Conservation (phyloP, 805 yeast species). For the Ogataea trehaloabstinens region DNA sequence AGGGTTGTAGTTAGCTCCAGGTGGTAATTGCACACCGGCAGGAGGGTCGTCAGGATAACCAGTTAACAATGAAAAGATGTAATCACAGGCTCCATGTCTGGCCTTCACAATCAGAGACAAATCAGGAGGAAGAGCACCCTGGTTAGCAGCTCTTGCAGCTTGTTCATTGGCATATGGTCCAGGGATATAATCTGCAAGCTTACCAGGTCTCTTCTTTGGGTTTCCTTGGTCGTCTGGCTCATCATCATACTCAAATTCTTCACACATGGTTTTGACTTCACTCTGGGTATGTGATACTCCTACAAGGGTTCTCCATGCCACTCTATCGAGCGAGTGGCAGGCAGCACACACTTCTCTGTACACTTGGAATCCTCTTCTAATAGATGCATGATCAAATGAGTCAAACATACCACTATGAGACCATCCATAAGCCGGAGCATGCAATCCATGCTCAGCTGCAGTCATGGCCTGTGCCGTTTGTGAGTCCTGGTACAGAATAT, state of each 20-base stretch:
- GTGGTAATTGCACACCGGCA: constrained; percentile 91
- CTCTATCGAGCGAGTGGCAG: constrained; percentile 94
- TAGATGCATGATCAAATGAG: constrained; percentile 90
- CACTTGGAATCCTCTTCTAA: constrained; percentile 98
- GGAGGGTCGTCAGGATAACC: constrained; percentile 99
- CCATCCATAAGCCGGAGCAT: constrained; percentile 92
- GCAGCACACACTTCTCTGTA: constrained; percentile 99
- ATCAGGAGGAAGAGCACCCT: constrained; percentile 99
- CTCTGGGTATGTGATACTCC: constrained; percentile 91
- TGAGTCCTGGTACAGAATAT: constrained; percentile 77
- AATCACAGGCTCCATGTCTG: constrained; percentile 97
- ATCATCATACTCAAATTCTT: constrained; percentile 96
- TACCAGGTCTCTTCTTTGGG: constrained; percentile 97
- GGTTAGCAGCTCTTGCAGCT: constrained; percentile 99
- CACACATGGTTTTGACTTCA: constrained; percentile 92
- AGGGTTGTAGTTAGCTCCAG: constrained; percentile 97
- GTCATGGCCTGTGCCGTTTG: constrained; percentile 94
- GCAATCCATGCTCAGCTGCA: constrained; percentile 98
- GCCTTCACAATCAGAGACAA: constrained; percentile 96
- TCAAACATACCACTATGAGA: constrained; percentile 90
- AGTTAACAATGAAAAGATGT: constrained; percentile 90
- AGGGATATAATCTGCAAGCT: constrained; percentile 91
- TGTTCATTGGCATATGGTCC: constrained; percentile 97
- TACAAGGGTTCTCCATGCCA: constrained; percentile 97
- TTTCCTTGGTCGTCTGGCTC: constrained; percentile 95